A percentile compares a stretch with the other conserved stretches of the same genome.
phyloP scores from a whole-genome alignment of 140 eudicot genomes.

The Flaveria floridana region DNA sequence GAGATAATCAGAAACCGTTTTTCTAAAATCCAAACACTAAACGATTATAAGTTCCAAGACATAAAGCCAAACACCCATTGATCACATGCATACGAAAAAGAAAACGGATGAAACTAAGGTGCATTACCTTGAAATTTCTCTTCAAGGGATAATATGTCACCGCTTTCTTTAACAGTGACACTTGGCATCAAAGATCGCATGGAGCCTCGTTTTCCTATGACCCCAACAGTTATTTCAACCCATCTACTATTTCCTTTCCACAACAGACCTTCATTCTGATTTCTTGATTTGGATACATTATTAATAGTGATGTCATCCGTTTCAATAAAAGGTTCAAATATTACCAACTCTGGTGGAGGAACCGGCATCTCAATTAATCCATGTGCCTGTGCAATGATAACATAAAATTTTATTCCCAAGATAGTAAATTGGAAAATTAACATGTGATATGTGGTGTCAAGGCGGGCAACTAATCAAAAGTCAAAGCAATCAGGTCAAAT shows the following conservation, averaged over 20 bases:
- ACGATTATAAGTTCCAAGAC: neutral
- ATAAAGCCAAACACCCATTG: neutral
- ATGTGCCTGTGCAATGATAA: conserved; percentile 49
- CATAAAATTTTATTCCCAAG: neutral
- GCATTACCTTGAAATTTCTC: conserved; percentile 85
- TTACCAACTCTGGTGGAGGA: conserved; percentile 82
- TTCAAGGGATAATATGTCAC: conserved; percentile 84
- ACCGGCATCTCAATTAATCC: conserved; percentile 92
- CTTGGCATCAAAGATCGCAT: conserved; percentile 89
- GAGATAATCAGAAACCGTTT: neutral
- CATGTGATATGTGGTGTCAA: neutral
- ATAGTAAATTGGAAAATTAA: neutral
- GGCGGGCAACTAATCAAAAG: neutral
- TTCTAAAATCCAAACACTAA: neutral
- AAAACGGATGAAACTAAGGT: neutral
- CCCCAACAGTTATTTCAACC: conserved; percentile 97
- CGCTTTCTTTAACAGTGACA: conserved; percentile 83
- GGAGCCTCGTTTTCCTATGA: conserved; percentile 68
- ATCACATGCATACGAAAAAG: neutral
- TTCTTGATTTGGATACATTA: conserved; percentile 45
- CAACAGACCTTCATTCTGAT: conserved; percentile 44
- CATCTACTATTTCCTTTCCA: conserved; percentile 93
- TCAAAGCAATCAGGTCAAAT: neutral
- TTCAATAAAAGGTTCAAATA: conserved; percentile 89
- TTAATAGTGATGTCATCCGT: conserved; percentile 71